Conservation (phyloP, 805 yeast genomes). For the Pichia exigua region DNA sequence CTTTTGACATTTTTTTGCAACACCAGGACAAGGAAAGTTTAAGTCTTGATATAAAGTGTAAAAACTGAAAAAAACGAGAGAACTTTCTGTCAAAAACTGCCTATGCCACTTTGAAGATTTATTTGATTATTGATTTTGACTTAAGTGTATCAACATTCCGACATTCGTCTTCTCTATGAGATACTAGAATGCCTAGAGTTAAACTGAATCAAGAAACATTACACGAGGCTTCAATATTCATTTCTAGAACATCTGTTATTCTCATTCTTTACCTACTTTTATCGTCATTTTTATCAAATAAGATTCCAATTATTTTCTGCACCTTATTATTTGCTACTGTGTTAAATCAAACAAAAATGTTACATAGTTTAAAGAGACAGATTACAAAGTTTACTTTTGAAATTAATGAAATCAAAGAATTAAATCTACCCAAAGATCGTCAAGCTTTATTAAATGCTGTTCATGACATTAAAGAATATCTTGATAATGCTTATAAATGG, state of each 20-base stretch:
- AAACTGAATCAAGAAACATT: background rate
- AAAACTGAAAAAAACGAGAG: background rate
- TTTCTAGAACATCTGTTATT: conserved; percentile 25
- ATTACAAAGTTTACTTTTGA: conserved; percentile 4
- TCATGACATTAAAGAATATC: conserved; percentile 39
- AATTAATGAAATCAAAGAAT: conserved; percentile 3
- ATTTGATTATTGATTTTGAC: background rate
- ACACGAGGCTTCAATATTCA: conserved; percentile 19
- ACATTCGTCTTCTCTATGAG: background rate
- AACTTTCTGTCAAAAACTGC: background rate
- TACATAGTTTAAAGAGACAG: conserved; percentile 7
- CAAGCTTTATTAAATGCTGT: conserved; percentile 32
- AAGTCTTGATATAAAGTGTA: background rate
- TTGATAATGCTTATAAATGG: conserved; percentile 31
- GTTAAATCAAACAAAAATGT: conserved; percentile 20
- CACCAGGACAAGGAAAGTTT: no score
- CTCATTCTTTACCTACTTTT: conserved; percentile 19
- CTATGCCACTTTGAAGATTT: background rate
- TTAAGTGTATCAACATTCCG: background rate
- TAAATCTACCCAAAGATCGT: conserved; percentile 14
- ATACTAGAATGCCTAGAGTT: background rate
- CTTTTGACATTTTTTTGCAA: conserved; percentile 25
- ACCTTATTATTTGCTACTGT: conserved; percentile 26
- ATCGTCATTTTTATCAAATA: conserved; percentile 4
- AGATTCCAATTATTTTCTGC: conserved; percentile 18